Evolutionary conservation across 2,329 filamentous ascomycete genomes (phyloP).

Genomic region (Penicillium capsulatum): DNA sequence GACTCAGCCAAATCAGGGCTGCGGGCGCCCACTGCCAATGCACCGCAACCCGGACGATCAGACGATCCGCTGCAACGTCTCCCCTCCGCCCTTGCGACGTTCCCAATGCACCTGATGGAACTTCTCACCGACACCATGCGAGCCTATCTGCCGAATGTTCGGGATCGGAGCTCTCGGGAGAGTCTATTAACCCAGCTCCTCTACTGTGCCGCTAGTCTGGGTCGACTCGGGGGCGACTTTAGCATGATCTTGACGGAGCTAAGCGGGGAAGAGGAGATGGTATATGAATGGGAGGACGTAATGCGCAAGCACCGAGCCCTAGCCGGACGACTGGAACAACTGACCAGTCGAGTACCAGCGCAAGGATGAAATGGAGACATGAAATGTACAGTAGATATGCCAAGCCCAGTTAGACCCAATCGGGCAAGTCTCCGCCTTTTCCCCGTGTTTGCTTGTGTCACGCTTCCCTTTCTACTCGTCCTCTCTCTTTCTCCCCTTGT

Average conservation of each 20-base stretch:
- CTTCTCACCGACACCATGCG: constrained; percentile 74
- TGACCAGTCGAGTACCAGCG: constrained; percentile 29
- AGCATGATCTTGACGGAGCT: constrained; percentile 73
- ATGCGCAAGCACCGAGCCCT: constrained; percentile 83
- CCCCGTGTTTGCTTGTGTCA: constrained; percentile 14
- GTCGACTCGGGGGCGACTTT: constrained; percentile 87
- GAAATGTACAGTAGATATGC: neutral
- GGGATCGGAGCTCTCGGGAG: constrained; percentile 74
- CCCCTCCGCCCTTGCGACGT: constrained; percentile 74
- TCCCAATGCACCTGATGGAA: constrained; percentile 76
- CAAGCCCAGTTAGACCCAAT: constrained; percentile 1
- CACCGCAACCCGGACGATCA: constrained; percentile 3
- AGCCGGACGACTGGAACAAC: constrained; percentile 60
- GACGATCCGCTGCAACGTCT: constrained; percentile 48
- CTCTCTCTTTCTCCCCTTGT: constrained; percentile 4
- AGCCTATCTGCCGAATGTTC: constrained; percentile 73
- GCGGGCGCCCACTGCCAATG: constrained; percentile 20
- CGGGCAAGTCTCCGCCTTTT: constrained; percentile 17
- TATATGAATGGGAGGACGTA: constrained; percentile 73
- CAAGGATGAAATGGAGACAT: constrained; percentile 9
- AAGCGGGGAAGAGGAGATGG: constrained; percentile 47
- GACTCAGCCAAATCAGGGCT: constrained; percentile 30
- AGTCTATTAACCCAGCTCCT: constrained; percentile 87
- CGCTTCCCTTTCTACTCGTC: constrained; percentile 7
- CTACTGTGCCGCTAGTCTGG: constrained; percentile 88